Percentiles rank a stretch among this genome's conserved stretches.
These are phyloP conservation scores for Clarireedia homoeocarpa DNA, from an alignment of 2,329 filamentous ascomycete genomes.

Conservation along the genomic window DNA sequence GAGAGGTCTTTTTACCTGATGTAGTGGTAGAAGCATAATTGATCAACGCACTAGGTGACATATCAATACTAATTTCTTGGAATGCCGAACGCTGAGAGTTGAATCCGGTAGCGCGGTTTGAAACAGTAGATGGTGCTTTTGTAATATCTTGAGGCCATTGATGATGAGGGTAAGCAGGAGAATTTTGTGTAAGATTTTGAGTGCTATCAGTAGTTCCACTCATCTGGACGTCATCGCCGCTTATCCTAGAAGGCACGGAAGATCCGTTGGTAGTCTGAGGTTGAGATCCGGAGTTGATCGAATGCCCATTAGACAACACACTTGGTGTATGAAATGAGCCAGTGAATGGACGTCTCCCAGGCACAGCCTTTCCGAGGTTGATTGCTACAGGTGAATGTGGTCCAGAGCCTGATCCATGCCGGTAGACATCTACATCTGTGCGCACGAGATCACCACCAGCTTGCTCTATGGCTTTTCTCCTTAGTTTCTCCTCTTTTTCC, in stretches of 20 bases:
- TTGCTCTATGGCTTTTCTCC: conserved; percentile 38
- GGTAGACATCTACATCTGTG: conserved; percentile 44
- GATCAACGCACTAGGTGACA: conserved; percentile 50
- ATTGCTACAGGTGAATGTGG: conserved; percentile 48
- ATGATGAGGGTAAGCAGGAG: conserved; percentile 39
- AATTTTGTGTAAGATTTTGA: conserved; percentile 33
- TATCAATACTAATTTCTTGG: conserved; percentile 48
- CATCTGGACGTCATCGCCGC: conserved; percentile 54
- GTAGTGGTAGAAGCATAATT: conserved; percentile 90
- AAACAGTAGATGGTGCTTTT: conserved; percentile 33
- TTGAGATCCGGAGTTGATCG: conserved; percentile 30
- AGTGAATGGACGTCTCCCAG: conserved; percentile 35
- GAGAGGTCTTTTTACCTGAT: conserved; percentile 69
- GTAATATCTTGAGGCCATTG: conserved; percentile 30
- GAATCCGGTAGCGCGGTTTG: conserved; percentile 27
- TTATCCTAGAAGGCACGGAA: conserved; percentile 35
- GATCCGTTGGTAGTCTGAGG: conserved; percentile 47
- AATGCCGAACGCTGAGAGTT: conserved; percentile 52
- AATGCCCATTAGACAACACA: conserved; percentile 52
- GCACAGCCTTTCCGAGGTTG: conserved; percentile 56
- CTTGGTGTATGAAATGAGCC: conserved; percentile 40
- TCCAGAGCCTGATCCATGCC: conserved; percentile 29
- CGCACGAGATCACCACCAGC: conserved; percentile 30
- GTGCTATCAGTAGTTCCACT: conserved; percentile 39
- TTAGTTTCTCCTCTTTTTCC: conserved; percentile 50